phyloP scores from a whole-genome alignment of 2,329 filamentous ascomycete genomes.

The Cadophora gregata region DNA sequence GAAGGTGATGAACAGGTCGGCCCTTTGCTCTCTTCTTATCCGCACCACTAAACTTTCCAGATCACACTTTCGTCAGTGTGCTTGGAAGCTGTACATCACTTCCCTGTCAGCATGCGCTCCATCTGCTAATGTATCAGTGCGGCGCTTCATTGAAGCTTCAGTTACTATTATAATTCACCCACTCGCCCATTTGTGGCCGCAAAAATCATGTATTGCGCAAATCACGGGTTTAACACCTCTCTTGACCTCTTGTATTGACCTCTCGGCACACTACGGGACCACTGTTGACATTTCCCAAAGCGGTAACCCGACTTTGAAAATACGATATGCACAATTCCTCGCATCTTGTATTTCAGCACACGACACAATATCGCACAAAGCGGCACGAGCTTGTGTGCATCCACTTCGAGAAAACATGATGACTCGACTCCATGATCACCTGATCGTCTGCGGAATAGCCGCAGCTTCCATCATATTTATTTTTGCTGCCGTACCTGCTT shows the following conservation, averaged over 20 bases:
- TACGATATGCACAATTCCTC: slow-evolving; percentile 19
- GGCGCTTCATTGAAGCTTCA: not conserved
- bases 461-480: slow-evolving; percentile 5
- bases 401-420: not conserved
- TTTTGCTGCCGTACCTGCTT: slow-evolving; percentile 11
- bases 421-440: not conserved
- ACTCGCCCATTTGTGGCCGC: not conserved
- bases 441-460: not conserved
- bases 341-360: slow-evolving; percentile 19
- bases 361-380: slow-evolving; percentile 17
- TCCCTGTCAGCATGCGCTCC: not conserved
- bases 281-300: slow-evolving; percentile 17
- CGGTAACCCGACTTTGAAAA: not conserved
- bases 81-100: not conserved
- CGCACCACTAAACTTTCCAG: not conserved
- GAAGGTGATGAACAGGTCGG: no score
- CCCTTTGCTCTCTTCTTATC: not conserved
- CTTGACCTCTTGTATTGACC: slow-evolving; percentile 12
- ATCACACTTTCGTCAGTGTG: not conserved
- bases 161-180: slow-evolving; percentile 10
- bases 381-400: not conserved
- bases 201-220: not conserved
- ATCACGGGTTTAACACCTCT: not conserved
- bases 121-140: not conserved
- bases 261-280: slow-evolving; percentile 11